phyloP scores from a whole-genome alignment of 202 grass and related monocot species.

The Dendrocalamus latiflorus region DNA sequence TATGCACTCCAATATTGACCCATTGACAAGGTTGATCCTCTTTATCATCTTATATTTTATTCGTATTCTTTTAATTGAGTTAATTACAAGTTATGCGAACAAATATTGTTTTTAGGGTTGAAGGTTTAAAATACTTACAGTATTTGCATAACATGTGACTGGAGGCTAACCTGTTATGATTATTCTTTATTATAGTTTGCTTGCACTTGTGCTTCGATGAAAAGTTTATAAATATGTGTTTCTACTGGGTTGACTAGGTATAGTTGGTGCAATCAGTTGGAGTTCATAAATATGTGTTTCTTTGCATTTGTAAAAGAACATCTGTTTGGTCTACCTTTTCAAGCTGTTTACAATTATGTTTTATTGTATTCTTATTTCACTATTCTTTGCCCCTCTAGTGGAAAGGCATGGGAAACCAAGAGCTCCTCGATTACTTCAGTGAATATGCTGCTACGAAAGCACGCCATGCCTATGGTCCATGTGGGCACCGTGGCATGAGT shows the following conservation, averaged over 20 bases:
- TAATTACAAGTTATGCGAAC: not conserved
- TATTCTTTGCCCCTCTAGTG: conserved; percentile 40
- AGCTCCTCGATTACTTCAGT: conserved; percentile 80
- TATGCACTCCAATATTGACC: not conserved
- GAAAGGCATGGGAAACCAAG: conserved; percentile 95
- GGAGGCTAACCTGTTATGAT: not conserved
- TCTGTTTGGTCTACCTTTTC: conserved; percentile 1
- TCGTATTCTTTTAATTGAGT: not conserved
- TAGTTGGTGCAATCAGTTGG: not conserved
- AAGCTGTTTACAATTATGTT: not conserved
- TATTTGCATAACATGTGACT: not conserved
- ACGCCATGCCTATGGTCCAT: conserved; percentile 80
- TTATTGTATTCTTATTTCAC: conserved; percentile 12
- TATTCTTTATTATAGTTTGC: not conserved
- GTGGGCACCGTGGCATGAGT: conserved; percentile 86
- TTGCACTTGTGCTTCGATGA: not conserved
- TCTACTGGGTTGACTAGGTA: not conserved
- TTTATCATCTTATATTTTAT: not conserved
- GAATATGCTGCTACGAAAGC: conserved; percentile 73
- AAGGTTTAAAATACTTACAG: not conserved
- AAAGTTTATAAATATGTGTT: not conserved
- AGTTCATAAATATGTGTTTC: not conserved
- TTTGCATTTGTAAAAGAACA: not conserved
- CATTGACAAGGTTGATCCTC: not conserved
- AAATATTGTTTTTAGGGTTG: not conserved